Conservation (phyloP, 2,329 filamentous ascomycete genomes). For the Decorospora gaudefroyi region DNA sequence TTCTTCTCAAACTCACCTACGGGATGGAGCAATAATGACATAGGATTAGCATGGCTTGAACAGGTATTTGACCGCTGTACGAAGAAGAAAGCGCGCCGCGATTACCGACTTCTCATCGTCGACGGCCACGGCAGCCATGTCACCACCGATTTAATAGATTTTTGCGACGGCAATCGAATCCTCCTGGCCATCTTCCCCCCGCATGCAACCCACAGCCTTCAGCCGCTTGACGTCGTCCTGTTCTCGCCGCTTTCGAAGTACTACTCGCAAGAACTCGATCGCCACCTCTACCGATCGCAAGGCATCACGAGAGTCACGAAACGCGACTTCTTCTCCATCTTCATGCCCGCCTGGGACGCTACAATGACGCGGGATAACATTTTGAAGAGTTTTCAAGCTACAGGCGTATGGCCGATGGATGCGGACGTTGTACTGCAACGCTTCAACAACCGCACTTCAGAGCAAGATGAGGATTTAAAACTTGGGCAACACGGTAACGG, state of each 20-base stretch:
- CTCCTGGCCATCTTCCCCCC: too few relatives aligned
- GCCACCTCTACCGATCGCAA: not conserved
- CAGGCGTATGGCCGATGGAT: slow-evolving; percentile 2
- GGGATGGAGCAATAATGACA: not conserved
- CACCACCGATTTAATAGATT: too few relatives aligned
- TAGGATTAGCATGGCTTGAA: not conserved
- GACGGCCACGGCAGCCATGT: too few relatives aligned
- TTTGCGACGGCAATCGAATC: too few relatives aligned
- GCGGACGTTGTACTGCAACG: slow-evolving; percentile 3
- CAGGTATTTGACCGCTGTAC: too few relatives aligned
- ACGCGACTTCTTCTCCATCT: not conserved
- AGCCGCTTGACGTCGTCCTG: too few relatives aligned
- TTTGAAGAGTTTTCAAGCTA: slow-evolving; percentile 7
- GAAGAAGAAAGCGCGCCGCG: too few relatives aligned
- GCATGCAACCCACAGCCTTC: too few relatives aligned
- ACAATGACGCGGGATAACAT: not conserved
- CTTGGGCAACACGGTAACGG: not conserved
- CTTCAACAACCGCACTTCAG: not conserved
- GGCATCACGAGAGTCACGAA: not conserved
- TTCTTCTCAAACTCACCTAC: not conserved
- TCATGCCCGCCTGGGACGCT: not conserved
- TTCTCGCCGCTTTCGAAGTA: not conserved
- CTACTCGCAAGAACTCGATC: not conserved
- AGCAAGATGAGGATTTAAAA: slow-evolving; percentile 1
- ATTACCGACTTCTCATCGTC: too few relatives aligned